phyloP scores from a whole-genome alignment of 164 flowering plant species.

The Akebia trifoliata region DNA sequence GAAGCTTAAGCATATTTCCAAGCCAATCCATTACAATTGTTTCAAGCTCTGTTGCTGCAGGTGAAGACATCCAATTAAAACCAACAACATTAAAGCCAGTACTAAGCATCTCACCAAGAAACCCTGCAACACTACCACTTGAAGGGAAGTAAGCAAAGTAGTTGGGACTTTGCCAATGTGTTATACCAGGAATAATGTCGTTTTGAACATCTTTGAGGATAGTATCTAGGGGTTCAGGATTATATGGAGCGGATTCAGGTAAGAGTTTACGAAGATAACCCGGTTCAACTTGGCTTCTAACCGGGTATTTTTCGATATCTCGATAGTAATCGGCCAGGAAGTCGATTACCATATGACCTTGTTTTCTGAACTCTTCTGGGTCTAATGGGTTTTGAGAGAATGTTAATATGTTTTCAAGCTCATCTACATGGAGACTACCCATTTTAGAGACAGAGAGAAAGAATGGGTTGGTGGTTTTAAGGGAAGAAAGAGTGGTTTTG shows the following conservation, averaged over 20 bases:
- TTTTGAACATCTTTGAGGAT: constrained; percentile 43
- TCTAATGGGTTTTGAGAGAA: constrained; percentile 39
- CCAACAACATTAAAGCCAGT: constrained; percentile 60
- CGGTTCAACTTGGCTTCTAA: constrained; percentile 62
- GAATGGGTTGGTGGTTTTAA: too few species aligned
- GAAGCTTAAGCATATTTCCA: constrained; percentile 40
- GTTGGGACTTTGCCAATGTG: constrained; percentile 72
- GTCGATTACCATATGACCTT: constrained; percentile 54
- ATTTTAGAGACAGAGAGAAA: too few species aligned
- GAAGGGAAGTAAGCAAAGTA: constrained; percentile 58
- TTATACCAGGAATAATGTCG: constrained; percentile 58
- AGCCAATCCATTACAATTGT: constrained; percentile 55
- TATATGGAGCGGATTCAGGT: constrained; percentile 45
- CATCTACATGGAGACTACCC: constrained; percentile 26
- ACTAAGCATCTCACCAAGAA: constrained; percentile 60
- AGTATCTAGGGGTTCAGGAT: constrained; percentile 46
- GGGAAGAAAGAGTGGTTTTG: too few species aligned
- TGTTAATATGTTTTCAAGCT: constrained; percentile 10
- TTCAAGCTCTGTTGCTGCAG: constrained; percentile 63
- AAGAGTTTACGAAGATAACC: constrained; percentile 46
- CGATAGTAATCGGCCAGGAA: constrained; percentile 63
- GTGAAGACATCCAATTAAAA: constrained; percentile 69
- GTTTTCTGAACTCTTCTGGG: constrained; percentile 53
- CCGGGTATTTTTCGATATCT: constrained; percentile 49
- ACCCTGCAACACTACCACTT: constrained; percentile 45